Conservation (phyloP, 805 yeast genomes). For the Yarrowia sp. region DNA sequence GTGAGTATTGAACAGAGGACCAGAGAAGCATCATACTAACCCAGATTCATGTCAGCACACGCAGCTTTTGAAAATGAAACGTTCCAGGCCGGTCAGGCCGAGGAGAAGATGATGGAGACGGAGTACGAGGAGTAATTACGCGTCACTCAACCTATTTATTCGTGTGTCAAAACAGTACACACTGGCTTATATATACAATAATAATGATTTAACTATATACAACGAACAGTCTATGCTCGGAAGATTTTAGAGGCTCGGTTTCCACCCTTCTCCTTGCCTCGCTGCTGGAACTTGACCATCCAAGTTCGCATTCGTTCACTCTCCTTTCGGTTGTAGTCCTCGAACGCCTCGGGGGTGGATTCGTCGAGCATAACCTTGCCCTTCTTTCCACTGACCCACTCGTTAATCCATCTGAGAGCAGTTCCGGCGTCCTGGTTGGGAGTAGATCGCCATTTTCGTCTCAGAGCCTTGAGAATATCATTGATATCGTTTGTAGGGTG, state of each 20-base stretch:
- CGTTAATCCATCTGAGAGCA: constrained; percentile 22
- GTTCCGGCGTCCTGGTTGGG: constrained; percentile 19
- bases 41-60: constrained; percentile 24
- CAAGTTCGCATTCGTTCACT: constrained; percentile 20
- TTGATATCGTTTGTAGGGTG: constrained; percentile 66
- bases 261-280: constrained; percentile 11
- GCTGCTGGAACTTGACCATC: constrained; percentile 24
- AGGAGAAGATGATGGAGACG: constrained; percentile 13
- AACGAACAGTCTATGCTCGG: neutral
- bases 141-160: neutral
- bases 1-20: constrained; percentile 35
- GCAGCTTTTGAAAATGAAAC: constrained; percentile 15
- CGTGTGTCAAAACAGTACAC: neutral
- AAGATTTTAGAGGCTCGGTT: constrained; percentile 10
- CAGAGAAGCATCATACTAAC: neutral
- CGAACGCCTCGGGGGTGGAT: constrained; percentile 1
- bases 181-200: neutral
- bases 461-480: constrained; percentile 44
- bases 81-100: constrained; percentile 11
- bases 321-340: constrained; percentile 1
- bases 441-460: constrained; percentile 1
- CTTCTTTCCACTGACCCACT: constrained; percentile 25
- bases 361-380: constrained; percentile 21
- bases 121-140: constrained; percentile 16
- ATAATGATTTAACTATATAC: constrained; percentile 14